phyloP scores from a whole-genome alignment of 805 yeast genomes.

The Sugiyamaella smithiae region DNA sequence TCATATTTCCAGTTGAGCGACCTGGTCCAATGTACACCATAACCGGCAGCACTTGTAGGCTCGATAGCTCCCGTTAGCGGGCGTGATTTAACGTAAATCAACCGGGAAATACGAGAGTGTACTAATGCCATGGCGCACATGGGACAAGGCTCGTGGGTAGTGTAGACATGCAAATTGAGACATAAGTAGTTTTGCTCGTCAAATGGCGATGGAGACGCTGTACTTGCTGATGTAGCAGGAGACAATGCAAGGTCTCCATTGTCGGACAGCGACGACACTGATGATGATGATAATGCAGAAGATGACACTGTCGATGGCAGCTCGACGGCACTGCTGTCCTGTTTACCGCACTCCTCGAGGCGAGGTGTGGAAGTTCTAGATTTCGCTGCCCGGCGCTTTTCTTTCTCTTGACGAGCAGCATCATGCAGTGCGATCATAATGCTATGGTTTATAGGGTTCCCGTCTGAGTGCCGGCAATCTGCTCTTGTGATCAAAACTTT shows the following conservation, averaged over 20 bases:
- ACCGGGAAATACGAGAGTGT: conserved; percentile 76
- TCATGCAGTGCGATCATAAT: conserved; percentile 65
- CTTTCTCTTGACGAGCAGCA: conserved; percentile 57
- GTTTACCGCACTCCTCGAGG: not conserved
- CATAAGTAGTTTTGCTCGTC: conserved; percentile 56
- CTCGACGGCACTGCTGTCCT: not conserved
- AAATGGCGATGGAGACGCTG: not conserved
- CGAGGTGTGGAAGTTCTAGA: conserved; percentile 3
- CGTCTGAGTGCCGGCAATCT: conserved; percentile 39
- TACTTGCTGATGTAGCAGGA: not conserved
- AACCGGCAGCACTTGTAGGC: conserved; percentile 58
- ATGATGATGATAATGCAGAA: conserved; percentile 7
- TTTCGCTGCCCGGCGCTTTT: conserved; percentile 34
- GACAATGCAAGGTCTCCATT: not conserved
- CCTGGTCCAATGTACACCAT: conserved; percentile 70
- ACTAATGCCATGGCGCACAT: conserved; percentile 97
- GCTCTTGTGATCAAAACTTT: conserved; percentile 39
- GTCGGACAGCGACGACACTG: conserved; percentile 5
- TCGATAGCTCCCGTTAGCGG: conserved; percentile 53
- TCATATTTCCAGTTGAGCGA: conserved; percentile 86
- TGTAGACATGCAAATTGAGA: conserved; percentile 69
- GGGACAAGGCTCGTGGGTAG: conserved; percentile 93
- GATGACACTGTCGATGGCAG: not conserved
- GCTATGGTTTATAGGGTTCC: conserved; percentile 66
- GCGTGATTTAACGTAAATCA: conserved; percentile 57